Conservation (phyloP, 371 early-diverging fungal species). For the Batkoa obscura region DNA sequence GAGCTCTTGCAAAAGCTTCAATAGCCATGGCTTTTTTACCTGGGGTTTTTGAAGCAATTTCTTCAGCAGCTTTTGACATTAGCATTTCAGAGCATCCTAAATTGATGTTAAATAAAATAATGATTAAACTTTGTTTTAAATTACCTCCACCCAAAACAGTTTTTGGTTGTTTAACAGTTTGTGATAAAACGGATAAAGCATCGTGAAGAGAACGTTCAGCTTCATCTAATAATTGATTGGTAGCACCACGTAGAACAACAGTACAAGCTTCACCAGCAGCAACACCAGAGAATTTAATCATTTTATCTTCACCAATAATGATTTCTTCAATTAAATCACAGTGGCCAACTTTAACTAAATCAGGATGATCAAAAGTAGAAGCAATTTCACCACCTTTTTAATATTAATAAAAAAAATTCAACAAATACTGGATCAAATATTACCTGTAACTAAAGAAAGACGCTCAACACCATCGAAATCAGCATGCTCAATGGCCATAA, state of each 20-base stretch:
- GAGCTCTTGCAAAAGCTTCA: constrained; percentile 88
- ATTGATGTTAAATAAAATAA: background rate
- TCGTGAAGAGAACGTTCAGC: constrained; percentile 99
- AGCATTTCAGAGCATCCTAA: constrained; percentile 82
- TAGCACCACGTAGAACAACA: constrained; percentile 94
- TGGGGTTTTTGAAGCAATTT: constrained; percentile 73
- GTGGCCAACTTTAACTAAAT: constrained; percentile 81
- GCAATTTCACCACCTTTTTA: constrained; percentile 91
- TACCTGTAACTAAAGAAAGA: constrained; percentile 83
- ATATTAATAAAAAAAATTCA: too few relatives aligned
- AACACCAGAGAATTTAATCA: constrained; percentile 94
- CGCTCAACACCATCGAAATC: constrained; percentile 99
- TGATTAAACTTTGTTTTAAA: constrained; percentile 6
- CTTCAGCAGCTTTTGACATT: constrained; percentile 93
- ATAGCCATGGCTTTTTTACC: constrained; percentile 96
- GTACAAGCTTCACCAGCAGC: constrained; percentile 96
- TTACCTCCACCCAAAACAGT: constrained; percentile 90
- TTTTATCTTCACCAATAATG: constrained; percentile 91
- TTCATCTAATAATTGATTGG: constrained; percentile 95
- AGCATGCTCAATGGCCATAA: constrained; percentile 97
- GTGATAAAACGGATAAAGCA: constrained; percentile 94
- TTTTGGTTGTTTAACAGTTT: constrained; percentile 86
- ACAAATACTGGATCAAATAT: background rate
- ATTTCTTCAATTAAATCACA: constrained; percentile 96
- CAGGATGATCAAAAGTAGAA: constrained; percentile 97